Base-by-base conservation (phyloP, 1,139 yeast genomes). In the Yamadazyma triangularis region DNA sequence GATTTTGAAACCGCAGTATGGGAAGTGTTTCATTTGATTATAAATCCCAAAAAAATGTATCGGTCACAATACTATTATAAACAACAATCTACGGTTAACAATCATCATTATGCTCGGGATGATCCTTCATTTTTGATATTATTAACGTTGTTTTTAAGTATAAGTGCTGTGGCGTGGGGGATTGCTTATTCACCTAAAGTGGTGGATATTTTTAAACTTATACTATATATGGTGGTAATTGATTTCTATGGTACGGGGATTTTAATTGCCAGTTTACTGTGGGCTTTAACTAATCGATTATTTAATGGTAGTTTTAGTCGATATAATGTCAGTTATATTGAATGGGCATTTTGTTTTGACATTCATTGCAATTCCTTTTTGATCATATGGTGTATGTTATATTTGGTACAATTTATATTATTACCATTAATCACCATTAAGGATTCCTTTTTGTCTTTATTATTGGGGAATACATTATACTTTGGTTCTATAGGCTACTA, bases 341-440 rank as follows among this genome's bases (percentile, higher is more conserved):
- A 87, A 50, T 88, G 96, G 96, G 89, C 91, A 0, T 88, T 86
- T 52, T 87, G 96, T 58, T 88, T 88, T 54, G 96, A 88, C 51
- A 80, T 88, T 15, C 96, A 88, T 56, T 87, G 96, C 59, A 88
- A 88, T 56, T 76, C 95, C 22, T 88, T 86, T 48, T 62, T 88
- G 44, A 66, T 84, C 16, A 79, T 88, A 33, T 87, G 95, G 94
- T 69, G 86, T 36, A 60, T 76, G 33, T 65, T 88, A 25, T 88
- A 88, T 52, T 72, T 86, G 42, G 46, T 85, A 19, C 96, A 87
- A 53, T 86, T 86, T 47, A 53, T 86, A 27, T 56, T 87, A 33
- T 62, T 87, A 38, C 96, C 96, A 1, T 48, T 87, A 11, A 60
- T 88, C 25, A 70, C 79, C 30, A 58, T 77, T 44, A 72, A 77